Evolutionary conservation across 1,139 yeast genomes (phyloP), one percentile per base, ranked within the genome.

Genomic region (Yarrowia galli): DNA sequence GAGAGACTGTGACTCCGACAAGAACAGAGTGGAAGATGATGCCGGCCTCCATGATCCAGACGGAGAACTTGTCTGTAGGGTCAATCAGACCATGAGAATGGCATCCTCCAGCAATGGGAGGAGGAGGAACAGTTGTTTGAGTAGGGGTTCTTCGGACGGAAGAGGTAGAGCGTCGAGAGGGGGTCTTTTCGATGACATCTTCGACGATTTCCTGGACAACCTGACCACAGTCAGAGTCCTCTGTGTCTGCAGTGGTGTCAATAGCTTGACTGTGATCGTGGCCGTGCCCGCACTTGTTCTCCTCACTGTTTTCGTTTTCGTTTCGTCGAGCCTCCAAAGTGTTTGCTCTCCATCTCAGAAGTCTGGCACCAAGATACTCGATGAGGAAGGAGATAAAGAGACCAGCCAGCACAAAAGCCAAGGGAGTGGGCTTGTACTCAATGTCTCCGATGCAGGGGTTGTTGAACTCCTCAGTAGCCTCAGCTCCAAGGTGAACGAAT

Each of bases 11-110:
- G 67, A 90, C 80, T 60, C 96, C 96, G 69, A 90, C 85, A 76
- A 90, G 87, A 3, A 90, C 87, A 4, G 96, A 89, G 79, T 90
- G 96, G 83, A 90, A 89, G 46, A 90, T 79, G 48, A 90, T 84
- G 74, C 96, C 96, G 71, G 89, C 88, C 76, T 90, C 96, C 72
- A 90, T 81, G 25, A 89, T 86, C 67, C 88, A 81, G 12, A 89
- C 85, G 1, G 85, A 79, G 8, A 80, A 25, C 53, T 67, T 65
- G 28, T 69, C 71, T 6, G 69, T 58, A 28, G 72, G 70, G 23
- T 68, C 68, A 23, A 67, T 48, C 28, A 56, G 68, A 53, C 46
- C 65, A 23, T 53, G 54, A 1, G 49, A 38, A 43, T 66, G 48
- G 23, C 45, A 51, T 32, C 64, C 64, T 6, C 64, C 64, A 9